A percentile compares a stretch with the other conserved stretches of the same genome.
These are phyloP conservation scores for Populus nigra DNA, from an alignment of 345 rosid genomes.

Conservation along the genomic window DNA sequence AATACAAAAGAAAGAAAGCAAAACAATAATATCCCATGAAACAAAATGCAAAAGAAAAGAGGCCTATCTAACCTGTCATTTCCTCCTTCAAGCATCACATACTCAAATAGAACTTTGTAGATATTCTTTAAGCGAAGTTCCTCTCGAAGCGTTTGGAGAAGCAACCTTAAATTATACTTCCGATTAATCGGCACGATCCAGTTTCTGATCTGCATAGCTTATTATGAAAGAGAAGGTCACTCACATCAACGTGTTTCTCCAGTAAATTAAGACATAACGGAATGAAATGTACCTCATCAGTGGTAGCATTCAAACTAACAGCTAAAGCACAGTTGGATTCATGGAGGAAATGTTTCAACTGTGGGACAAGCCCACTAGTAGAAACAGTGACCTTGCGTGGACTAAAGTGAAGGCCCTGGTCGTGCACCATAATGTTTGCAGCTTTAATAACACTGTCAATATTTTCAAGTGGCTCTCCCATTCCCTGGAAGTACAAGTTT, in stretches of 20 bases:
- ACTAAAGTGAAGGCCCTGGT: conserved; percentile 91
- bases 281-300: conserved; percentile 70
- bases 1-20: too few species aligned
- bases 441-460: conserved; percentile 79
- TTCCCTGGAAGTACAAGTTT: conserved; percentile 55
- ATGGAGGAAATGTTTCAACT: conserved; percentile 72
- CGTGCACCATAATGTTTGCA: conserved; percentile 76
- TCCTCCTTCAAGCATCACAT: conserved; percentile 86
- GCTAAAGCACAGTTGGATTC: conserved; percentile 83
- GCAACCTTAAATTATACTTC: conserved; percentile 69
- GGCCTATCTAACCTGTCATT: conserved; percentile 65
- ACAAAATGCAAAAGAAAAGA: background rate
- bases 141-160: conserved; percentile 74
- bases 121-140: conserved; percentile 48
- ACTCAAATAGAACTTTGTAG: conserved; percentile 84
- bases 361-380: conserved; percentile 93
- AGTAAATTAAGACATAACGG: conserved; percentile 3
- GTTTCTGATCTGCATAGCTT: conserved; percentile 67
- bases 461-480: conserved; percentile 97
- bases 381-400: conserved; percentile 93
- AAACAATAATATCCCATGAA: background rate
- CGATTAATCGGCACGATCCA: conserved; percentile 96
- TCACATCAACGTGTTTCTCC: background rate
- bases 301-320: conserved; percentile 93
- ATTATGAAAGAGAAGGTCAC: conserved; percentile 5